Conservation (phyloP, 2,329 filamentous ascomycete genomes). For the Cordyceps militaris region DNA sequence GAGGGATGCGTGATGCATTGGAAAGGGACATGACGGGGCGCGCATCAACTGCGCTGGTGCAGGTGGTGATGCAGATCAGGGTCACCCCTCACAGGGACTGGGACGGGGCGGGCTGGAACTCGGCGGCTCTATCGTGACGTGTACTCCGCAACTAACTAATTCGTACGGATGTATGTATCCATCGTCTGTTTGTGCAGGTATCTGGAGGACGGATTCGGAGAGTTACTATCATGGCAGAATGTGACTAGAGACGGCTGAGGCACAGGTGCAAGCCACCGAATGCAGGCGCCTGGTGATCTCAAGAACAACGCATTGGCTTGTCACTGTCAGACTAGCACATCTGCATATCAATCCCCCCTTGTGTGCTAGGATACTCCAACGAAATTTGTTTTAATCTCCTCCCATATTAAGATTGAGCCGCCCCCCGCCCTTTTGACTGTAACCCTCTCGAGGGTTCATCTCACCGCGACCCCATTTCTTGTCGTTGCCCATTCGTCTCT, state of each 20-base stretch:
- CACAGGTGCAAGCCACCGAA: neutral
- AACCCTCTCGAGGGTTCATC: neutral
- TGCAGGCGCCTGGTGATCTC: too few relatives aligned
- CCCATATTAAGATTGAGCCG: constrained; percentile 7
- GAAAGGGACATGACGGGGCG: neutral
- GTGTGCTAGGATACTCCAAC: neutral
- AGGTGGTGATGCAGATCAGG: neutral
- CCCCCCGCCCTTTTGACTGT: neutral
- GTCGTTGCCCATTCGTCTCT: neutral
- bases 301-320: neutral
- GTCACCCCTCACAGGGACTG: too few relatives aligned
- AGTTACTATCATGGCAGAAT: too few relatives aligned
- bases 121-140: too few relatives aligned
- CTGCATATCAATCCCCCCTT: neutral
- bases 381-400: constrained; percentile 12
- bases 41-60: too few relatives aligned
- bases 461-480: neutral
- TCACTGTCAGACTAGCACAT: neutral
- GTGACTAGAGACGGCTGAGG: too few relatives aligned
- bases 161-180: too few relatives aligned
- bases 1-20: too few relatives aligned
- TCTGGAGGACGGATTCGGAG: too few relatives aligned
- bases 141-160: too few relatives aligned
- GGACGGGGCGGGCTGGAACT: too few relatives aligned
- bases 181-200: too few relatives aligned